Percentiles rank a stretch among this genome's conserved stretches.
Conservation (phyloP, 2,329 filamentous ascomycete species). For the Xylaria polymorpha region DNA sequence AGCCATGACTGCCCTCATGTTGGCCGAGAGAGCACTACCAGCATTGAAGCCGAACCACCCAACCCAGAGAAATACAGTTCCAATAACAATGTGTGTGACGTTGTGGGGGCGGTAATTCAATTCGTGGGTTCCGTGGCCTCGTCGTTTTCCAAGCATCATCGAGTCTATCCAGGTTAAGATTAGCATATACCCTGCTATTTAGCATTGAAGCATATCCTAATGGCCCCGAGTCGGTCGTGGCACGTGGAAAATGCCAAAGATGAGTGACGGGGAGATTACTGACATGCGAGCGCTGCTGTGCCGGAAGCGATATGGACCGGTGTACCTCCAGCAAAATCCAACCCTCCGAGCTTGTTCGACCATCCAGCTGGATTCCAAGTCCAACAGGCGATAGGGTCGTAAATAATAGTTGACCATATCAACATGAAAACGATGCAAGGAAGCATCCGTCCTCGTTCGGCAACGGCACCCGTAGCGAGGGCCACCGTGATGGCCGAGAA, state of each 20-base stretch:
- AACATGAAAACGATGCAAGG: conserved; percentile 94
- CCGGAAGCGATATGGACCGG: conserved; percentile 91
- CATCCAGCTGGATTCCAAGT: conserved; percentile 89
- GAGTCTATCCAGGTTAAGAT: conserved; percentile 62
- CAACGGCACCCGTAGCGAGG: conserved; percentile 84
- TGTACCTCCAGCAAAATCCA: conserved; percentile 91
- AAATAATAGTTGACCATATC: conserved; percentile 88
- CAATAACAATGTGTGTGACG: conserved; percentile 90
- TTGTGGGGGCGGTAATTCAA: conserved; percentile 94
- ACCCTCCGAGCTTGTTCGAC: conserved; percentile 80
- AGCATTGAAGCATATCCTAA: background rate
- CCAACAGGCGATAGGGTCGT: conserved; percentile 95
- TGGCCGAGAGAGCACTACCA: conserved; percentile 82
- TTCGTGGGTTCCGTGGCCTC: conserved; percentile 86
- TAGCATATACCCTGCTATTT: conserved; percentile 19
- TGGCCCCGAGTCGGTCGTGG: background rate
- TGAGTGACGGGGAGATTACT: conserved; percentile 34
- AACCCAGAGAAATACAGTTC: conserved; percentile 94
- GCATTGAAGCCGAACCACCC: conserved; percentile 97
- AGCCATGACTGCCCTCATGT: conserved; percentile 87
- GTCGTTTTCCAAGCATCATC: conserved; percentile 87
- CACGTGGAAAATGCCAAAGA: background rate
- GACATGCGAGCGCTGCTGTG: conserved; percentile 80
- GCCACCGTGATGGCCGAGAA: conserved; percentile 89
- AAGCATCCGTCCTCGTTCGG: conserved; percentile 88